Base-by-base conservation (phyloP, 495 filamentous ascomycete species). In the Penicillium bialowiezense region DNA sequence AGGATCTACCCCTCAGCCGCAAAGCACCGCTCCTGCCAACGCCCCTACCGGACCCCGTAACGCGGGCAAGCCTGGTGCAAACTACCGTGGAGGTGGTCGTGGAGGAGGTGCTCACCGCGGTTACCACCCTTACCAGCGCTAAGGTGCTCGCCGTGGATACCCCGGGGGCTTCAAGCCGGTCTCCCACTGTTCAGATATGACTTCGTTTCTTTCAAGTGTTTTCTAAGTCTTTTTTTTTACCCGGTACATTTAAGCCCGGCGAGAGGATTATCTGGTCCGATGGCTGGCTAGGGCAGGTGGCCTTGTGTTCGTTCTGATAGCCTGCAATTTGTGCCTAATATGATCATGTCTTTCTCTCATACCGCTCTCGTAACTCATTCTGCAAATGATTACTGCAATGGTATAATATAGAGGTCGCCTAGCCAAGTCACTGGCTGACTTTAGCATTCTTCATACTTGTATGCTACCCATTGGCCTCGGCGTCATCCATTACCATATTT, bases 41-140 rank as follows among this genome's bases (percentile, higher is more conserved):
- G 93, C 93, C 2, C 93, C 93, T 0, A 98, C 95, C 1, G 93
- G 93, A 6, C 93, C 93, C 15, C 93, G 95, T 75, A 98, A 98
- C 59, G 89, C 92, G 18, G 91, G 91, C 18, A 88, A 87, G 65
- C 91, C 93, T 0, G 91, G 91, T 6, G 89, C 91, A 1, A 97
- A 97, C 67, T 97, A 96, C 70, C 82, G 93, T 24, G 95, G 93
- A 21, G 93, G 95, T 24, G 90, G 92, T n/a, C 76, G 91, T 46
- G 89, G 91, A 44, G 84, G 69, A 48, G 89, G 91, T 44, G 83
- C 68, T 31, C 76, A 80, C 50, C 71, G 86, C 17, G 86, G 89
- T 5, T 95, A 84, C 71, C 90, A 95, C 70, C 91, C 91, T 32
- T 96, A 96, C 66, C 69, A 77, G 29, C 68, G 81, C 38, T 71